phyloP scores from a whole-genome alignment of 805 yeast species.

The Candida verbasci region DNA sequence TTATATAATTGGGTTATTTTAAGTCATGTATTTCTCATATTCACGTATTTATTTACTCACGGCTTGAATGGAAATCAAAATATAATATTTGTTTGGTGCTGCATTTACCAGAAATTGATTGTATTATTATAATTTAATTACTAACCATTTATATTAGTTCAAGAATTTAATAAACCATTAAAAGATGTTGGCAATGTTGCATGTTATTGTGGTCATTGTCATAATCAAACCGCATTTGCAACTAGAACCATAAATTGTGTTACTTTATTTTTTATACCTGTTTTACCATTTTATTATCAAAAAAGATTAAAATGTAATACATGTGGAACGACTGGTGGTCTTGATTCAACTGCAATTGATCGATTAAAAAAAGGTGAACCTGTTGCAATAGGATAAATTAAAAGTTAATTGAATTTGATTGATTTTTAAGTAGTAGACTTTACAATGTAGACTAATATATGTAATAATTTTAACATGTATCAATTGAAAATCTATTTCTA shows the following conservation, averaged over 20 bases:
- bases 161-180: slow-evolving; percentile 30
- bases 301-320: slow-evolving; percentile 48
- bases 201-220: slow-evolving; percentile 55
- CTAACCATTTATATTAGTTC: slow-evolving; percentile 18
- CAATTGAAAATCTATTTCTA: too few relatives aligned
- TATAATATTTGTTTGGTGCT: too few relatives aligned
- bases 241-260: slow-evolving; percentile 51
- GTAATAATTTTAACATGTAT: too few relatives aligned
- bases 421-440: too few relatives aligned
- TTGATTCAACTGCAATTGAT: slow-evolving; percentile 18
- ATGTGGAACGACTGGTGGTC: slow-evolving; percentile 41
- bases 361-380: slow-evolving; percentile 29
- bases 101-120: too few relatives aligned
- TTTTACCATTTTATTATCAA: slow-evolving; percentile 49
- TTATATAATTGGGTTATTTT: too few relatives aligned
- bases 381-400: slow-evolving; percentile 24
- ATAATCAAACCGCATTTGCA: slow-evolving; percentile 50
- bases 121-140: too few relatives aligned
- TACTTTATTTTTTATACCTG: slow-evolving; percentile 50
- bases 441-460: too few relatives aligned
- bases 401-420: too few relatives aligned
- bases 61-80: too few relatives aligned
- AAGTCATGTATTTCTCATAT: too few relatives aligned
- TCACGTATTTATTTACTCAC: too few relatives aligned
- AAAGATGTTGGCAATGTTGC: slow-evolving; percentile 25